Evolutionary conservation across 2,329 filamentous ascomycete species (phyloP).

Genomic region (Trichoderma endophyticum): DNA sequence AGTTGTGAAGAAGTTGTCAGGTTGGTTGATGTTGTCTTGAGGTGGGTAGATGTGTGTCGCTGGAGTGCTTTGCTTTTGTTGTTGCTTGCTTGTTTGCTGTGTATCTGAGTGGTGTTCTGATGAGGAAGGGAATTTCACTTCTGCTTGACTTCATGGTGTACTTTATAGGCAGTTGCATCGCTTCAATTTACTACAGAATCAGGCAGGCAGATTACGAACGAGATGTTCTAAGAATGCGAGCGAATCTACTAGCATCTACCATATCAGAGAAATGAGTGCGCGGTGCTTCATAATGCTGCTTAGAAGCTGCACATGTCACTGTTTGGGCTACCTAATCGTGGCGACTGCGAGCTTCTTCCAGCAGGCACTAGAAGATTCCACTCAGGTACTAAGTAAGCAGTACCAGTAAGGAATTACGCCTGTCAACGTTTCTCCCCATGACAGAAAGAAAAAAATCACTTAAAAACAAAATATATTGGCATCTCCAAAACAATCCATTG

Average conservation of each 20-base stretch:
- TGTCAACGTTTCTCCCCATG: background rate
- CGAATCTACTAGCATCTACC: conserved; percentile 15
- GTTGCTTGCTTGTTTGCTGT: conserved; percentile 23
- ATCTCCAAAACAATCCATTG: background rate
- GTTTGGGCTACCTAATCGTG: background rate
- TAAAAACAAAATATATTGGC: background rate
- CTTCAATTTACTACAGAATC: conserved; percentile 24
- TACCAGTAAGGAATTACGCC: background rate
- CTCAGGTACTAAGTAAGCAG: background rate
- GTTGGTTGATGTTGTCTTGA: background rate
- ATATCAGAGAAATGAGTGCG: background rate
- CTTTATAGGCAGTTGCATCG: conserved; percentile 32
- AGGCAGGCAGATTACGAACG: conserved; percentile 20
- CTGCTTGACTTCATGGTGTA: background rate
- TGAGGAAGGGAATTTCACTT: background rate
- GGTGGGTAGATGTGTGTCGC: background rate
- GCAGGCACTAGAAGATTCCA: conserved; percentile 28
- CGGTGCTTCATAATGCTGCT: conserved; percentile 15
- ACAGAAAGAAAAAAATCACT: background rate
- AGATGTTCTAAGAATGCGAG: conserved; percentile 25
- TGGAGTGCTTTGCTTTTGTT: background rate
- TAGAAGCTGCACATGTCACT: background rate
- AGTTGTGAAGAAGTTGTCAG: background rate
- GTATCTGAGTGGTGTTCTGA: conserved; percentile 27
- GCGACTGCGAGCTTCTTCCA: conserved; percentile 20